Base-by-base conservation (phyloP, 805 yeast genomes). In the Pichia rugopelliculosa region DNA sequence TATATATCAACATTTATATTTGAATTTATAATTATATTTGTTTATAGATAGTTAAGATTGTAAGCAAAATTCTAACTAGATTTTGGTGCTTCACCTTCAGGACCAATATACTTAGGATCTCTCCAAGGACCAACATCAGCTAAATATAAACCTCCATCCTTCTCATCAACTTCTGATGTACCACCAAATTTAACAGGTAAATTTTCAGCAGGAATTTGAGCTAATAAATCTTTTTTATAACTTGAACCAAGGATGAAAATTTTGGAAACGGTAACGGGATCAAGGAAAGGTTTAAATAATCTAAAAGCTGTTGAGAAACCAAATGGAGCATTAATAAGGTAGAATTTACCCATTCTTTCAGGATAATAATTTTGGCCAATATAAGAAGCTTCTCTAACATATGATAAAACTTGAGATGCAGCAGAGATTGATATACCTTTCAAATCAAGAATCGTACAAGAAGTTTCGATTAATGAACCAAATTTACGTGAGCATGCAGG, bases 61-160 rank as follows among this genome's bases (percentile, higher is more conserved):
- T n/a, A n/a, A n/a, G n/a, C n/a, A n/a, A n/a, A n/a, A n/a, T n/a
- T 39, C 6, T 25, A 20, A 17, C 22, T 17, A 15, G 48, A 33
- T 59, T 69, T 72, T 61, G 96, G 96, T 45, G 95, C 96, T 68
- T 83, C 87, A 54, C 96, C 96, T 71, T 90, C 98, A 50, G 96
- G 95, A 13, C 97, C 98, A 64, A 89, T 83, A 68, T 61, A 91
- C 68, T 84, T 59, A 27, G 82, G 72, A 53, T 91, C 93, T 76
- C 96, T 86, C 99, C 99, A 93, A 54, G 99, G 99, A 56, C 99
- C 99, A 56, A 84, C 73, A 65, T 93, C 98, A 36, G 93, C 80
- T 60, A 93, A 72, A 67, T 82, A 86, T 55, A 93, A 76, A 23
- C 95, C 96, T 59, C 89, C 86, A 41, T 80, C 85, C 10, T 76